Conservation (phyloP, 129 eudicot genomes). For the Deinandra increscens region DNA sequence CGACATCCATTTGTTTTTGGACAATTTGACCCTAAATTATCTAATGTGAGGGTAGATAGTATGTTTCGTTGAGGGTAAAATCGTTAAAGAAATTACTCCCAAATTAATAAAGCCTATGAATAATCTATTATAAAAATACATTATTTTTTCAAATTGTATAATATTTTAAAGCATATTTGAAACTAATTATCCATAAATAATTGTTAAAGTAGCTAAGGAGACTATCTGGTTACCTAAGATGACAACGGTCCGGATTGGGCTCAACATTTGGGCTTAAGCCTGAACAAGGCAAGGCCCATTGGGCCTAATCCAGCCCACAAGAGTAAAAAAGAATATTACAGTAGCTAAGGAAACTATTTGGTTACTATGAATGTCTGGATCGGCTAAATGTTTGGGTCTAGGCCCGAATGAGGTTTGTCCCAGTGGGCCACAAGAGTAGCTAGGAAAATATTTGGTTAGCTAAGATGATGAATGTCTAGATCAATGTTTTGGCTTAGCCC, state of each 20-base stretch:
- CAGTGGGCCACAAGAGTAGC: too few species aligned
- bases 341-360: background rate
- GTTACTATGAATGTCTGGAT: too few species aligned
- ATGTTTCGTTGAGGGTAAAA: background rate
- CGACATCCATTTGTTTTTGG: background rate
- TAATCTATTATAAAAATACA: background rate
- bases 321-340: background rate
- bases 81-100: background rate
- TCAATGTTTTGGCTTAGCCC: background rate
- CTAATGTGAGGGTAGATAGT: background rate
- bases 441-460: background rate
- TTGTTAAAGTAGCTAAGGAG: background rate
- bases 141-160: background rate
- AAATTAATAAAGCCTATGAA: background rate
- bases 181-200: background rate
- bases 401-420: too few species aligned
- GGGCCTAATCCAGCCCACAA: background rate
- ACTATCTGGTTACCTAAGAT: background rate
- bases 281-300: background rate
- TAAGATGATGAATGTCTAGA: background rate
- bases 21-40: background rate
- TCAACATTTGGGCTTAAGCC: background rate
- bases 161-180: background rate
- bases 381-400: too few species aligned
- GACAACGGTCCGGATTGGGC: background rate